Evolutionary conservation across 495 filamentous ascomycete genomes (phyloP).

Genomic region (Trichoderma orchidacearum): DNA sequence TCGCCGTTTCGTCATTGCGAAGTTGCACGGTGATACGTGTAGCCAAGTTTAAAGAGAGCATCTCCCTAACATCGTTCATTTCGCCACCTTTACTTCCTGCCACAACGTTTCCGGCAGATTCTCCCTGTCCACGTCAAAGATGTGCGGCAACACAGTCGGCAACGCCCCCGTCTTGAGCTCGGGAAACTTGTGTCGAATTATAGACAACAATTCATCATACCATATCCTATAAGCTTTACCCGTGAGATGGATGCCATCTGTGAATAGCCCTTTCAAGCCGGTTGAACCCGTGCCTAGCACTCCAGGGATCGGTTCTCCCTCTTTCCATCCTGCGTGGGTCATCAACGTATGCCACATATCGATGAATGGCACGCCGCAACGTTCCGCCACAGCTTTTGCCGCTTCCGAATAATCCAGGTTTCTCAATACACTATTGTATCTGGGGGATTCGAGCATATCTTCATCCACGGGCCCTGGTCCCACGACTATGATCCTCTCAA

Average conservation of each 20-base stretch:
- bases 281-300: not conserved
- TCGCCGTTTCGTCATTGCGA: no score
- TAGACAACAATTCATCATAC: not conserved
- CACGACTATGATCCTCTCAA: not conserved
- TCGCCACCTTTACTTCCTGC: not conserved
- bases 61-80: no score
- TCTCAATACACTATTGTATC: not conserved
- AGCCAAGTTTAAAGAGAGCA: no score
- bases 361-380: not conserved
- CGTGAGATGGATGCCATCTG: not conserved
- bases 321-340: not conserved
- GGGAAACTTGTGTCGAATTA: not conserved
- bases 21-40: no score
- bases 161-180: not conserved
- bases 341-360: not conserved
- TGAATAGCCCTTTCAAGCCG: not conserved
- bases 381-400: not conserved
- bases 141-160: not conserved
- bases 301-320: not conserved
- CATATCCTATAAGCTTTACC: not conserved
- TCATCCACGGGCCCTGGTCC: not conserved
- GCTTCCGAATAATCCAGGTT: not conserved
- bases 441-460: not conserved
- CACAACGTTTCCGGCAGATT: not conserved
- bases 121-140: not conserved